Evolutionary conservation across 2,329 filamentous ascomycete species (phyloP), one percentile per base, ranked within the genome.

Genomic region (Triangularia setosa): DNA sequence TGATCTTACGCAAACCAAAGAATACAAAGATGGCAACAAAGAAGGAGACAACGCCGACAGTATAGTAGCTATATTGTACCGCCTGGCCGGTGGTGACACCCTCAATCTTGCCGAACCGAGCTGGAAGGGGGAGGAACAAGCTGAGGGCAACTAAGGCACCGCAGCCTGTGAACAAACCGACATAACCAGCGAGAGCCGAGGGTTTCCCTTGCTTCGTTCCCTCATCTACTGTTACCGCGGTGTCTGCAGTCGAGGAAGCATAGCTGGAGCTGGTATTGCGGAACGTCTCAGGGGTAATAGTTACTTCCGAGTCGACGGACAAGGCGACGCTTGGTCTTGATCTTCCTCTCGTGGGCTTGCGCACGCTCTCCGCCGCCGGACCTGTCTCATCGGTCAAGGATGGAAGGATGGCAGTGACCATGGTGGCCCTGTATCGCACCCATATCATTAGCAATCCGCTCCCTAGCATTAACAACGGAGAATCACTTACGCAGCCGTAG

Each of bases 381-480:
- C 73, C 73, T 44, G 73, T 78, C 30, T 86, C 84, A 67, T 84
- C 83, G 4, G 86, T 88, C 69, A 90, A 77, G 11, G 84, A 88
- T 1, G 95, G 95, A 24, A 99, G 82, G 55, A 96, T 92, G 3
- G 95, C 95, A 8, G 95, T 98, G 21, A 99, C 95, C 95, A 99
- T 99, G 1, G 95, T 98, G 14, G 93, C 85, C 4, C 84, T 87
- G 62, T 11, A 65, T 23, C 9, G 35, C 25, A 61, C 23, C 18
- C 48, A 62, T 56, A 35, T 61, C 27, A 61, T 58, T 5, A 61
- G 40, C 25, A 14, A 54, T 54, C 8, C 33, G 1, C 60, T 30
- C 21, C 12, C 12, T n/a, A 25, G 35, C 53, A 18, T 23, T 5
- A 48, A 16, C 23, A 2, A 4, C 1, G n/a, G n/a, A 23, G 25